These are phyloP conservation scores for Vitis hybrid DNA, from an alignment of 177 flowering plant genomes.

Conservation along the genomic window DNA sequence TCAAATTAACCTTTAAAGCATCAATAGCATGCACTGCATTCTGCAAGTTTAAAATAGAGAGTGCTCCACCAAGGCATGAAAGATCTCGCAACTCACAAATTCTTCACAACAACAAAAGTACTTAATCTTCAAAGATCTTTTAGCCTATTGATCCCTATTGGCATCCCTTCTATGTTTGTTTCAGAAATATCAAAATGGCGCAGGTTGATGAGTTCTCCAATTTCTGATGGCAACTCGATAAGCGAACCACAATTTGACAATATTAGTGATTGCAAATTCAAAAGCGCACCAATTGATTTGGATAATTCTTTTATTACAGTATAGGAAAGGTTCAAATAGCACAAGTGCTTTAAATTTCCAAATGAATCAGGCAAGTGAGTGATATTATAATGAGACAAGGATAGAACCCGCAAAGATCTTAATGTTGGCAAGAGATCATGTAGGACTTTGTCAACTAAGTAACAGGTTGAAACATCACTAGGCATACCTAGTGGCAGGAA, in stretches of 20 bases:
- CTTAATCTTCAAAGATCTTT: constrained; percentile 8
- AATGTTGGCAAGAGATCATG: too few species aligned
- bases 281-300: too few species aligned
- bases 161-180: constrained; percentile 14
- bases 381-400: too few species aligned
- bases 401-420: constrained; percentile 1
- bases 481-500: too few species aligned
- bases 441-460: too few species aligned
- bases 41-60: constrained; percentile 20
- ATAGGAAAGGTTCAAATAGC: too few species aligned
- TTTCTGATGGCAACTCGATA: constrained; percentile 9
- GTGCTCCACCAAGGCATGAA: constrained; percentile 7
- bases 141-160: constrained; percentile 9
- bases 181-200: constrained; percentile 12
- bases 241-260: not conserved
- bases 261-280: too few species aligned
- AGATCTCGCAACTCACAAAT: constrained; percentile 15
- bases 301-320: too few species aligned
- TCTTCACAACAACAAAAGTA: not conserved
- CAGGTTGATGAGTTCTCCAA: constrained; percentile 12
- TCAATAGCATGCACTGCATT: constrained; percentile 16
- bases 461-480: too few species aligned
- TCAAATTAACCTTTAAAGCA: constrained; percentile 20
- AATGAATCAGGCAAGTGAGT: not conserved
- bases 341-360: not conserved